phyloP scores from a whole-genome alignment of 139 green algal species.

The Micractinium sp. region DNA sequence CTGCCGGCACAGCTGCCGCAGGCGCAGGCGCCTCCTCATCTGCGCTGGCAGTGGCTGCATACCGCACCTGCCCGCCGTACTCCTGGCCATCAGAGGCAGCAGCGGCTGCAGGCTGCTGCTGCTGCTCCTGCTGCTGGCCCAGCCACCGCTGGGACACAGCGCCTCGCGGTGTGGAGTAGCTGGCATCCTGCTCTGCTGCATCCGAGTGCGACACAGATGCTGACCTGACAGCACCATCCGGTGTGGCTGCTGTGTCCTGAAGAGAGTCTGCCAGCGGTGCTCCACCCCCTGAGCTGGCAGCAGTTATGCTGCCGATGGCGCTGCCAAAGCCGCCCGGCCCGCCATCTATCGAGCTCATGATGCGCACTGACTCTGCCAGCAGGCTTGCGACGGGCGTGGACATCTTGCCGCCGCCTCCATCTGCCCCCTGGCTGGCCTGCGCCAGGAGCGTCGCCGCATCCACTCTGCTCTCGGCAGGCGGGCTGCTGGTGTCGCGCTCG shows the following conservation, averaged over 20 bases:
- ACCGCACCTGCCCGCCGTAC: neutral
- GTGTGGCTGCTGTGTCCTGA: neutral
- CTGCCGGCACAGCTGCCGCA: neutral
- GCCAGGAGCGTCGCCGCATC: neutral
- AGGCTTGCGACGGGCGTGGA: constrained; percentile 16
- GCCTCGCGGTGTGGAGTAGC: neutral
- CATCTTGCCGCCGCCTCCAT: neutral
- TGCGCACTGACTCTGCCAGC: constrained; percentile 18
- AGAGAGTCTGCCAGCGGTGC: neutral
- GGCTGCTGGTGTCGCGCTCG: neutral
- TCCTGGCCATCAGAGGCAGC: neutral
- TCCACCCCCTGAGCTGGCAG: neutral
- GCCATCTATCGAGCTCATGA: constrained; percentile 26
- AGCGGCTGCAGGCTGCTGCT: neutral
- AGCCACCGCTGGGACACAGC: neutral
- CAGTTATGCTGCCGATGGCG: neutral
- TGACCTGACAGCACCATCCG: neutral
- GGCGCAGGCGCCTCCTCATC: neutral
- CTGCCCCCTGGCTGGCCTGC: neutral
- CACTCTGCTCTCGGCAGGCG: neutral
- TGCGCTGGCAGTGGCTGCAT: neutral
- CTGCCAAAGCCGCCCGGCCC: constrained; percentile 9
- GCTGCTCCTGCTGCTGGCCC: neutral
- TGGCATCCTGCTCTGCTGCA: neutral
- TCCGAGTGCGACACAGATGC: neutral